These are phyloP conservation scores for Naganishia antarctica DNA, from an alignment of 768 basidiomycete species.

Conservation along the genomic window DNA sequence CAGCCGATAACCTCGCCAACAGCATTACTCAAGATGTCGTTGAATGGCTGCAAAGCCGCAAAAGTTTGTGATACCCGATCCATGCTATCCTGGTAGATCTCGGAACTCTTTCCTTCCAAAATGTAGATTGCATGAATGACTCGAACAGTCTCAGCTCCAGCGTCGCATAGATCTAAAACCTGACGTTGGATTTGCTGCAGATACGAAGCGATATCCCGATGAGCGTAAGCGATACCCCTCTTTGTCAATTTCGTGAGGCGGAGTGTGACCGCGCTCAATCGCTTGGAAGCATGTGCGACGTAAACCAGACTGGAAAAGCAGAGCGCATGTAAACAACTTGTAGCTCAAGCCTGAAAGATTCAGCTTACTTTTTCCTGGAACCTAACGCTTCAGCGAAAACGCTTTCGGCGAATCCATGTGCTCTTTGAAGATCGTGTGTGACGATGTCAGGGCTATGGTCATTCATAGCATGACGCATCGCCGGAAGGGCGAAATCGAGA, in stretches of 20 bases:
- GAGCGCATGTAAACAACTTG: background rate
- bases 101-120: background rate
- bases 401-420: conserved; percentile 71
- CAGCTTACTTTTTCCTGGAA: conserved; percentile 60
- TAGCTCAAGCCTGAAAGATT: background rate
- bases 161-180: background rate
- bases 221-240: background rate
- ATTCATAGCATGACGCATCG: conserved; percentile 60
- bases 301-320: background rate
- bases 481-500: conserved; percentile 62
- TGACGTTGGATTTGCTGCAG: conserved; percentile 1
- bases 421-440: conserved; percentile 81
- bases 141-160: background rate
- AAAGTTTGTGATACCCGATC: background rate
- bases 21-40: background rate
- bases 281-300: background rate
- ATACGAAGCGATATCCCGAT: background rate
- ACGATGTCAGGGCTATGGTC: conserved; percentile 74
- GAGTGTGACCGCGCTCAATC: background rate
- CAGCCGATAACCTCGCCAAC: background rate
- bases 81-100: background rate
- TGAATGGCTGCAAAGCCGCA: background rate
- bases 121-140: background rate
- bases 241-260: background rate
- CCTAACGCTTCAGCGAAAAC: conserved; percentile 65